Conservation (phyloP, 805 yeast species). For the Starmerella apis region DNA sequence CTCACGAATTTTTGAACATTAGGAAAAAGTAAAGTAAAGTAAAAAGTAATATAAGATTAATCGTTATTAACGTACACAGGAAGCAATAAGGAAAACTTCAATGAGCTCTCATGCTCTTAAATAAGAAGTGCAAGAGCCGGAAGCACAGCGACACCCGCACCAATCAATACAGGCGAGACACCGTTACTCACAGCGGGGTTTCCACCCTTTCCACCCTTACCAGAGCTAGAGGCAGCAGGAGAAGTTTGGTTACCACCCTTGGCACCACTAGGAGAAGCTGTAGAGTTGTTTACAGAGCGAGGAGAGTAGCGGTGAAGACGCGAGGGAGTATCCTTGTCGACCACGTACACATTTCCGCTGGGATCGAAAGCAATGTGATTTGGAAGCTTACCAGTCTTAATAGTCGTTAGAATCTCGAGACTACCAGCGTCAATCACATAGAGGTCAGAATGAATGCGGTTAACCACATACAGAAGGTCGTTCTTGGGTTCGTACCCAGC, state of each 20-base stretch:
- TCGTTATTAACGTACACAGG: not conserved
- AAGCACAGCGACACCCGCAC: not conserved
- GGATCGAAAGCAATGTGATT: constrained; percentile 15
- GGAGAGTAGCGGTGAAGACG: constrained; percentile 16
- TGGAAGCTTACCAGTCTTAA: constrained; percentile 13
- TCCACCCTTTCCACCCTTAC: not conserved
- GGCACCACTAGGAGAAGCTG: not conserved
- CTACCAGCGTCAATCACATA: constrained; percentile 16
- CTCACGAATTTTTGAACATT: too few species aligned
- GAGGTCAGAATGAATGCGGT: constrained; percentile 13
- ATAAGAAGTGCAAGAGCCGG: constrained; percentile 4
- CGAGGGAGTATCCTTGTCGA: constrained; percentile 11
- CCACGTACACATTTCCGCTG: constrained; percentile 12
- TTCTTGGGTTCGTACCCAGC: constrained; percentile 16
- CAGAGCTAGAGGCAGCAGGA: constrained; percentile 2
- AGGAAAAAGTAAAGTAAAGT: too few species aligned
- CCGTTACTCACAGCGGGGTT: not conserved
- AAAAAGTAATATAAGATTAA: not conserved
- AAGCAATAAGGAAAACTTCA: too few species aligned
- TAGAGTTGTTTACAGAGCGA: not conserved
- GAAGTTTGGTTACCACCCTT: not conserved
- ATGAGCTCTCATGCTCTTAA: too few species aligned
- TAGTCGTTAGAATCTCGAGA: constrained; percentile 8
- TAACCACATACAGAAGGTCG: constrained; percentile 18
- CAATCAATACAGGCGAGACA: not conserved